Base-by-base conservation (phyloP, 805 yeast species). In the Lachancea sp. region DNA sequence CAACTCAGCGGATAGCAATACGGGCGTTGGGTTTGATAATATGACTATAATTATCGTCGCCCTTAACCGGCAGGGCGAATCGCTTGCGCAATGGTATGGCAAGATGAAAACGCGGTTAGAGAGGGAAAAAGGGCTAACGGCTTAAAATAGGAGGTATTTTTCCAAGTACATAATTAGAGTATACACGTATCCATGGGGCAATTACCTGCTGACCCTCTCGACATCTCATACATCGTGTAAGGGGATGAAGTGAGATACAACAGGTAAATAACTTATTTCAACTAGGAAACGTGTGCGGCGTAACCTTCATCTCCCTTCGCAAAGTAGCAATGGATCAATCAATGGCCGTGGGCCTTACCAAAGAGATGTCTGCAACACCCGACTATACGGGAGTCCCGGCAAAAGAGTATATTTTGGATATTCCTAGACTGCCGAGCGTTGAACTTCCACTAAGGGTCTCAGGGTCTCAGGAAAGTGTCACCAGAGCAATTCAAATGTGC, bases 11-110 rank as follows among this genome's bases (percentile, higher is more conserved):
- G 75, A 80, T 48, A 78, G 81, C 25, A 69, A 73, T 22, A 83
- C 90, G 0, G 92, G 92, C 2, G 74, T 82, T 19, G 94, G 94
- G 1, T 83, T 80, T 51, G 94, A 83, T 58, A 83, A 83, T 54
- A 83, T 83, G 90, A 82, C 89, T 0, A 65, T 81, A 15, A 70
- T 80, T n/a, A 72, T 83, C 5, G 70, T 83, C 7, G 83, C 83
- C 1, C 55, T 80, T 26, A 85, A 81, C 52, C 67, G 68, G 24
- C 55, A 55, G 4, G 61, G 54, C 3, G 67, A 64, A 34, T 54
- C 67, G 1, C 53, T 80, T 30, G 73, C 73, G 17, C 70, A 69
- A 15, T 83, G 92, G 92, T 72, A 77, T 49, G 58, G 60, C 3
- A 56, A 61, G 43, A 75, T 81, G 70, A 77, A 72, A 47, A 44